These are phyloP conservation scores for Mycena belliarum DNA, from an alignment of 768 basidiomycete genomes.

Conservation along the genomic window DNA sequence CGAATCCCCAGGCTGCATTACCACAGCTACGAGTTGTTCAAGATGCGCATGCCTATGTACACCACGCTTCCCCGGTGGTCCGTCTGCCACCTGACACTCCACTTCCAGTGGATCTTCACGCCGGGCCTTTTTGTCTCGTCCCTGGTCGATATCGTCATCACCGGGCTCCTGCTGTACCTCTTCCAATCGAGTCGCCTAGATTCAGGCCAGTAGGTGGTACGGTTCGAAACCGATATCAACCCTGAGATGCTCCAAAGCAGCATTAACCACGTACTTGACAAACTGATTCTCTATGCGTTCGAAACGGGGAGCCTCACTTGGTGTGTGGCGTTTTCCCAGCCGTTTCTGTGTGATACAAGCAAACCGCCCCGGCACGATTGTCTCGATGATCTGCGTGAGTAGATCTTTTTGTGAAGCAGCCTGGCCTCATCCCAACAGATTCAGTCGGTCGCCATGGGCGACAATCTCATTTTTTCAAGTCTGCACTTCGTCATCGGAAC, in stretches of 20 bases:
- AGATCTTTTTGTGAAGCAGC: background rate
- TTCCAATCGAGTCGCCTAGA: conserved; percentile 42
- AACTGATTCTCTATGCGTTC: conserved; percentile 51
- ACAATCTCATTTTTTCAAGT: background rate
- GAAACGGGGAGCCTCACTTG: conserved; percentile 53
- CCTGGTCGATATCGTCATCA: conserved; percentile 51
- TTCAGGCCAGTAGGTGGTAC: conserved; percentile 38
- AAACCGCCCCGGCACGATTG: conserved; percentile 38
- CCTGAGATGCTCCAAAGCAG: conserved; percentile 27
- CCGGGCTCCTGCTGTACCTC: conserved; percentile 43
- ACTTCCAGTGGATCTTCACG: conserved; percentile 50
- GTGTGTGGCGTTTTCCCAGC: too few species aligned
- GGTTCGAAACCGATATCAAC: background rate
- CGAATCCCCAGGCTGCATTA: conserved; percentile 20
- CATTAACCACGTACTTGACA: conserved; percentile 48
- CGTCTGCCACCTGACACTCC: background rate
- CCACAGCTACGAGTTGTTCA: conserved; percentile 23
- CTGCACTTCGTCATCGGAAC: background rate
- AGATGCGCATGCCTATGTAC: conserved; percentile 15
- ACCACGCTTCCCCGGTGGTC: background rate
- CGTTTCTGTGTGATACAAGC: too few species aligned
- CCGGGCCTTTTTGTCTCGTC: conserved; percentile 51
- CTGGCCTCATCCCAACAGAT: background rate
- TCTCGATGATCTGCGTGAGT: conserved; percentile 47
- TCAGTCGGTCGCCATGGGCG: background rate